Conservation (phyloP, 2,329 filamentous ascomycete species). For the Plectosphaerella cucumerina region DNA sequence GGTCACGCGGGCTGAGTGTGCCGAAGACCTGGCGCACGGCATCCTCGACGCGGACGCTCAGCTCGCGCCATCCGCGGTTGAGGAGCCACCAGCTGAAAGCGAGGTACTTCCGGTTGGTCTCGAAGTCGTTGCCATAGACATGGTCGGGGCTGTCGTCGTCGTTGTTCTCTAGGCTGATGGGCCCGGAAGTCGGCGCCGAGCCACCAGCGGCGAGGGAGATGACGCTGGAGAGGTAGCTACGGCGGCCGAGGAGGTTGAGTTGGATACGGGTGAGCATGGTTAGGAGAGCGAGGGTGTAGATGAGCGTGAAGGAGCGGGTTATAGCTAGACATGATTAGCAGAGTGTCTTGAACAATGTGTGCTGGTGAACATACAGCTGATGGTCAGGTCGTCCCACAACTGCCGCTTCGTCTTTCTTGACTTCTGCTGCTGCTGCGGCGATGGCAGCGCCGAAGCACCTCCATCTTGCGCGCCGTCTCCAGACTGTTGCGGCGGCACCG, state of each 20-base stretch:
- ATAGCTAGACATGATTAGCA: conserved; percentile 56
- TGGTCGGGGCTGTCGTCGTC: conserved; percentile 84
- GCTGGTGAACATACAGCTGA: conserved; percentile 67
- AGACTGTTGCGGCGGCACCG: conserved; percentile 47
- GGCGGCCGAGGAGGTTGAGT: conserved; percentile 90
- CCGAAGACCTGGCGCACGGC: conserved; percentile 89
- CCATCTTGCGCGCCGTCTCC: conserved; percentile 17
- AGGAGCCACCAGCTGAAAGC: conserved; percentile 98
- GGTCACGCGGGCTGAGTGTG: conserved; percentile 81
- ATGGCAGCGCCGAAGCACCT: conserved; percentile 1
- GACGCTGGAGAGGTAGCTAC: conserved; percentile 94
- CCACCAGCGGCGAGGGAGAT: conserved; percentile 80
- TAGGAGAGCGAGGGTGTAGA: conserved; percentile 87
- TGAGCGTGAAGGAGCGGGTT: conserved; percentile 82
- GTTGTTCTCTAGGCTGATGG: conserved; percentile 85
- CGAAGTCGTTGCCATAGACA: conserved; percentile 86
- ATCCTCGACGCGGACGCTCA: conserved; percentile 76
- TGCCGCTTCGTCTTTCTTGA: conserved; percentile 77
- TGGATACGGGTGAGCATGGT: conserved; percentile 92
- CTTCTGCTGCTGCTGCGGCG: conserved; percentile 37
- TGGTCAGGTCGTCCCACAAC: conserved; percentile 96
- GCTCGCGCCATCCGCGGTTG: conserved; percentile 80
- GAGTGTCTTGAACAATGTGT: not conserved
- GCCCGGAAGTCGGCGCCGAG: conserved; percentile 52
- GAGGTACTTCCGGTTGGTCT: conserved; percentile 90